These are phyloP conservation scores for Jaenimonas drosophilae DNA, from an alignment of 208 protist species.

Conservation along the genomic window DNA sequence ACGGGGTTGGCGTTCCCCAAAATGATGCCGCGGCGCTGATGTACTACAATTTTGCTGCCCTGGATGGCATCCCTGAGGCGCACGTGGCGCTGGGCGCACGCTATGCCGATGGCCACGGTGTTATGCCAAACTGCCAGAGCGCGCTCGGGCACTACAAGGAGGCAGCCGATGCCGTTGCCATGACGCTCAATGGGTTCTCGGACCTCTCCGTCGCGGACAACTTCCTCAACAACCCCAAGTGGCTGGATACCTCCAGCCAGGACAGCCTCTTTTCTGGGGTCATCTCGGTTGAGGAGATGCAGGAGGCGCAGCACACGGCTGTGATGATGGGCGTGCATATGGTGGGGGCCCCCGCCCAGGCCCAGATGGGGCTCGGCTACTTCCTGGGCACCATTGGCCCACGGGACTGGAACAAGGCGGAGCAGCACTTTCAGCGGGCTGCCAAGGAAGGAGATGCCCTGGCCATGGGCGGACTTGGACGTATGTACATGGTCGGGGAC, in stretches of 20 bases:
- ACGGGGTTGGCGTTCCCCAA: slow-evolving; percentile 59
- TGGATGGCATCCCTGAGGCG: slow-evolving; percentile 54
- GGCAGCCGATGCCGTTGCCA: slow-evolving; percentile 61
- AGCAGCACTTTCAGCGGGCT: slow-evolving; percentile 32
- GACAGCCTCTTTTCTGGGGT: background rate
- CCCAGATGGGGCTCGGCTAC: slow-evolving; percentile 49
- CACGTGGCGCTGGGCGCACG: slow-evolving; percentile 75
- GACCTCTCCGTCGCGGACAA: slow-evolving; percentile 3
- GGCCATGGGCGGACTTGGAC: slow-evolving; percentile 36
- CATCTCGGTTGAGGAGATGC: too few species aligned
- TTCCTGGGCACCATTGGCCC: slow-evolving; percentile 34
- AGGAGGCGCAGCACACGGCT: too few species aligned
- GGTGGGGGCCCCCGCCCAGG: slow-evolving; percentile 15
- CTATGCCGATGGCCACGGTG: slow-evolving; percentile 45
- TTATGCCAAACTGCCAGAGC: slow-evolving; percentile 34
- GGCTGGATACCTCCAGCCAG: background rate
- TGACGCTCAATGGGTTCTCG: slow-evolving; percentile 39
- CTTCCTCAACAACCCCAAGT: background rate
- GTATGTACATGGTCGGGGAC: too few species aligned
- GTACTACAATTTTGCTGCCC: slow-evolving; percentile 75
- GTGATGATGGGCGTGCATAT: too few species aligned
- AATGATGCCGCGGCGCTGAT: slow-evolving; percentile 49
- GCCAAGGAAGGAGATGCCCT: slow-evolving; percentile 11
- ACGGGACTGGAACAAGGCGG: slow-evolving; percentile 28
- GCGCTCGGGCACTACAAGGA: slow-evolving; percentile 54